Base-by-base conservation (phyloP, 495 filamentous ascomycete genomes). In the Lasiosphaeria ovina region DNA sequence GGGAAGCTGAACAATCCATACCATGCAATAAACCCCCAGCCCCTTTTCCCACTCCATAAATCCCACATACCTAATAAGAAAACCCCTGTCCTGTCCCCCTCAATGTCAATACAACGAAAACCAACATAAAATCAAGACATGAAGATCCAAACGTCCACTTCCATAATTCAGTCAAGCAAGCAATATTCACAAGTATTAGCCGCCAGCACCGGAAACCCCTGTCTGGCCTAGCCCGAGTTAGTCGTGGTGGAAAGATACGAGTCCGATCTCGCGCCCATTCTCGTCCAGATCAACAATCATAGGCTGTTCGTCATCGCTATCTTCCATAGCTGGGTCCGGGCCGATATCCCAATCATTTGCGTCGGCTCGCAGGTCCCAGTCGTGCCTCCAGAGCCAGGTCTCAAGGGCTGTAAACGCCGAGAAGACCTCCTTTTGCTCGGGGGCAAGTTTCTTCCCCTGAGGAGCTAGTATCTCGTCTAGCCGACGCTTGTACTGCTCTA, bases 281-380 rank as follows among this genome's bases (percentile, higher is more conserved):
- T 72, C 73, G 53, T 83, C 80, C 64, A 92, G 65, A 54, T 92
- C 85, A 5, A 98, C 91, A 16, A 98, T 73, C 31, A 89, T 80
- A 14, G 93, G 94, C 60, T 92, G 93, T 68, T 97, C 93, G 16
- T 96, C 91, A 68, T 94, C 86, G 14, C 96, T 86, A 65, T 85
- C 75, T 71, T 93, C 90, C 66, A 91, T 89, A 69, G 91, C 63
- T 71, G 85, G 63, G 9, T 74, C 60, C 35, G 72, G 72, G 35
- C 74, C 66, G 14, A 51, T 14, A 9, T 34, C 42, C n/a, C 12
- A 40, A 8, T 38, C 54, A 16, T 35, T 32, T 12, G 14, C 47
- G 35, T 31, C 50, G 34, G 62, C 70, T 32, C 72, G 55, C 35
- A 83, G 50, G 36, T 83, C 80, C 81, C 81, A 83, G 1, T 73